Evolutionary conservation across 2,329 filamentous ascomycete species (phyloP), one percentile per base, ranked within the genome.

Genomic region (Akanthomyces uredinophilus): DNA sequence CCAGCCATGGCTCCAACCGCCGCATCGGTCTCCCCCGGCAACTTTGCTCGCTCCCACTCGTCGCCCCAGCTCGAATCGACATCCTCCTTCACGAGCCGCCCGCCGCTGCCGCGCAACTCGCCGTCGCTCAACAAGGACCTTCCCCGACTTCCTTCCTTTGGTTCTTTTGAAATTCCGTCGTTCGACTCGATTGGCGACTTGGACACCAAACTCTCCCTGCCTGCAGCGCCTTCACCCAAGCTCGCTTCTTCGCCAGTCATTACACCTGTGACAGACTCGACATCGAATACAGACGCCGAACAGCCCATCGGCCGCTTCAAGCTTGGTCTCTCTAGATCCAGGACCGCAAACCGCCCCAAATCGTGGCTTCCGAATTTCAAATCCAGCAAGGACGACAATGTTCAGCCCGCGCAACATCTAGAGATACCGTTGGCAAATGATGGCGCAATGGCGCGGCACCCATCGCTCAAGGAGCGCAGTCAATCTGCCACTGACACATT

Each of bases 341-440:
- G 37, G 57, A 75, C 80, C 54, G 75, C 80, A 60, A 80, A 79
- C 63, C 77, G 80, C 60, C 80, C 79, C 4, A 78, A 79, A 62
- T 81, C 80, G 63, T 85, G 83, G 83, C 76, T 85, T 63, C 75
- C 77, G 16, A 74, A 74, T 68, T 77, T 80, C 27, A 81, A 76
- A 65, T 75, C 77, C 14, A 68, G 74, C 43, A 71, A 67, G 54
- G 70, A 72, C 11, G 35, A 66, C 32, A 60, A 65, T 35, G 46
- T 62, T 35, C 65, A 70, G 27, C 67, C 69, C 4, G 50, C 65
- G 54, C 65, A 64, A 56, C 66, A 69, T 29, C 67, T 70, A 41
- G 70, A 68, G 11, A 70, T 70, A 27, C 70, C 71, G 35, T 60
- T 66, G 11, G 66, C 63, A 18, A 68, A 71, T 43, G 65, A 59